These are phyloP conservation scores for Catenaria anguillulae DNA, from an alignment of 371 early-diverging fungal species.

Conservation along the genomic window DNA sequence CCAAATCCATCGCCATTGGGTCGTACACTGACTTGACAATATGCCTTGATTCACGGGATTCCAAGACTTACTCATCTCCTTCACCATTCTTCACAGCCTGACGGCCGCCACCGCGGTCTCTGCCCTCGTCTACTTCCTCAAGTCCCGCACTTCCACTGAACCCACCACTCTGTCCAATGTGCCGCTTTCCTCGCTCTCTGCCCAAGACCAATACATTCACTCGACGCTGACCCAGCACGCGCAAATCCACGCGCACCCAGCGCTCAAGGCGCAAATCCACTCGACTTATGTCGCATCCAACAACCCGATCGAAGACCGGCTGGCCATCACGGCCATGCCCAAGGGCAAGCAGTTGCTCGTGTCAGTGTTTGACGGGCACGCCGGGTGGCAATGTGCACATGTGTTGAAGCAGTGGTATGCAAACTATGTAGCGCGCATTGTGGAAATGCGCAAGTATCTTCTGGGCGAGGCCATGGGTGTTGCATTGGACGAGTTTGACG, in stretches of 20 bases:
- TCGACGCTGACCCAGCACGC: not conserved
- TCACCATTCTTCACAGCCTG: no score
- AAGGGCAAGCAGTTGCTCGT: no score
- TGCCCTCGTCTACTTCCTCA: no score
- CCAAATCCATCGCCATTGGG: no score
- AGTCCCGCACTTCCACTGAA: no score
- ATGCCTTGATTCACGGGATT: no score
- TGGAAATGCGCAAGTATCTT: no score
- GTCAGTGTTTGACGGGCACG: not conserved
- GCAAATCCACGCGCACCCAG: not conserved
- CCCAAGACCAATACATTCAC: not conserved
- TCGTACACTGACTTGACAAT: no score
- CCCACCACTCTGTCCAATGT: no score
- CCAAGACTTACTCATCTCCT: no score
- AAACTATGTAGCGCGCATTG: constrained; percentile 1
- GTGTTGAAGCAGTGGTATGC: not conserved
- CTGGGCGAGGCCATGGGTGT: not conserved
- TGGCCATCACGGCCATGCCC: no score
- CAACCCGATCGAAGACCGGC: constrained; percentile 5
- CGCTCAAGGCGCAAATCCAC: not conserved
- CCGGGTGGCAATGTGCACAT: not conserved
- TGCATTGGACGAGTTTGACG: constrained; percentile 3
- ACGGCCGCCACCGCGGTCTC: no score
- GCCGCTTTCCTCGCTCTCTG: not conserved
- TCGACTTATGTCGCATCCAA: not conserved